Evolutionary conservation across 371 early-diverging fungal species (phyloP), one percentile per base, ranked within the genome.

Genomic region (Chytridiales sp.): DNA sequence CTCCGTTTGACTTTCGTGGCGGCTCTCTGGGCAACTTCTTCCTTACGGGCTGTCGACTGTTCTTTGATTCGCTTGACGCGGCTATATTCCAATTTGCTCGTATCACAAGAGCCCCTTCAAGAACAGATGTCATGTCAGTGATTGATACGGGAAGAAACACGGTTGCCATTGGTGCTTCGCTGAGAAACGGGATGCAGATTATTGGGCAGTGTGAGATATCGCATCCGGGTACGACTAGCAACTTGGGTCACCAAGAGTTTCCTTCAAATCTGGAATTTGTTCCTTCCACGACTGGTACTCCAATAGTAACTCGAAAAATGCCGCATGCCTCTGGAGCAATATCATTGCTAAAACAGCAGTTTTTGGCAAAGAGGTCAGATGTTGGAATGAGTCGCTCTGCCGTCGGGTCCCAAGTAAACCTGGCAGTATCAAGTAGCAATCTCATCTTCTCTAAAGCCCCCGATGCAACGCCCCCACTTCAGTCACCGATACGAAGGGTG

Each of bases 1-100:
- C 66, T 0, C 35, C 32, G 17, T 89, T 87, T 62, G 83, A 86
- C 36, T 89, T 86, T 63, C 79, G 86, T 11, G 84, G 85, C 40
- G 89, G 86, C 4, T 77, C 79, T 11, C 84, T 89, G 61, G 89
- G 87, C 29, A 89, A 89, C 72, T 85, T 87, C 64, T 87, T 89
- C 63, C 64, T 89, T 59, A 86, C 84, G 4, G 87, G 87, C 4
- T 84, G 83, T 11, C 77, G 87, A n/a, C 65, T 85, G 42, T 87
- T 87, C 59, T 85, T 85, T 63, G 76, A 83, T 29, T 82, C 81
- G 15, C 59, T 87, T 0, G 87, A 87, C 46, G 84, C 85, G 5
- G 87, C 85, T 38, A 79, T 87, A 31, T 85, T 85, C 62, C 61
- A 85, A 52, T 85, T 85, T 64, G 70, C 80, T 1, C 72, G 83